Evolutionary conservation across 345 rosid genomes (phyloP), one percentile per base, ranked within the genome.

Genomic region (Citrus australasica): DNA sequence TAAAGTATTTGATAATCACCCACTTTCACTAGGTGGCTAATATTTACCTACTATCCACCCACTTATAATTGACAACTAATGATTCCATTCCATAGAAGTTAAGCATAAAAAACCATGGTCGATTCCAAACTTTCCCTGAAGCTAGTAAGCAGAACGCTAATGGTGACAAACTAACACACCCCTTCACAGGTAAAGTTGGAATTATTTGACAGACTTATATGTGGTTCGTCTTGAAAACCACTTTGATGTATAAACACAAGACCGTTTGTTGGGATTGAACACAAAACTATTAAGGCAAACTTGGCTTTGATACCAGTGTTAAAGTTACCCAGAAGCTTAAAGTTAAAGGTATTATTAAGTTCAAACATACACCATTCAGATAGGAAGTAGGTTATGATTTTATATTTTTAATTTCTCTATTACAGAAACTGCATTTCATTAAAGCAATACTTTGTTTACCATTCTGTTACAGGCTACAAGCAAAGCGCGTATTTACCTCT

Each of bases 401-500:
- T 33, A 19, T 76, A 56, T 37, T 76, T 66, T 53, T 35, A 58
- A 56, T 40, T 32, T 66, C 65, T 53, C 25, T 17, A n/a, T 35
- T 9, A 21, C 70, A 22, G 6, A 33, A 5, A 30, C 6, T 33
- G 30, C 30, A 21, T 72, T 72, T 56, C 51, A 22, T 13, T 3
- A n/a, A 11, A 53, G 38, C 11, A 25, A 38, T 73, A 25, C 21
- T 76, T 76, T 48, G 14, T 38, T 28, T 48, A 11, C 5, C 13
- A 19, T 65, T 55, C 8, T 46, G 9, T 14, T 14, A 46, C 64
- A 89, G 92, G 84, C 75, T 78, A 30, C 74, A 79, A 88, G 88
- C 89, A 1, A 55, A 67, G 80, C 93, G 97, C 37, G 71, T 87
- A 71, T 92, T 96, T 81, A 86, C 73, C 56, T 92, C 99, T 9